Evolutionary conservation across 345 rosid genomes (phyloP).

Genomic region (Kandelia obovata): DNA sequence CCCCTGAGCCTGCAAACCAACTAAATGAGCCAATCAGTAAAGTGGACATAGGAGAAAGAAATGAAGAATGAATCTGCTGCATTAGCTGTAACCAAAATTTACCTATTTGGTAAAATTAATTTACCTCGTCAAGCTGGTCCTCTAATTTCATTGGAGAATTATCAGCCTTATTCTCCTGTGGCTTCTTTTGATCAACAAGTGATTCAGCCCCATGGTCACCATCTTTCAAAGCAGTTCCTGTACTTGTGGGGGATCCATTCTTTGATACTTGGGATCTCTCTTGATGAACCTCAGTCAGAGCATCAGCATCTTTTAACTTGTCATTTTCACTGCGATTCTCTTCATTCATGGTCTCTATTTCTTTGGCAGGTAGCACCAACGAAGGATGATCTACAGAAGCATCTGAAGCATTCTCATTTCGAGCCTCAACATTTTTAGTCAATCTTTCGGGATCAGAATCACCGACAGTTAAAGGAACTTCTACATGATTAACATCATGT

Average conservation of each 20-base stretch:
- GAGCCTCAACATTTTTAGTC: constrained; percentile 38
- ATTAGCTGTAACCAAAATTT: constrained; percentile 8
- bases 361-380: constrained; percentile 44
- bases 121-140: constrained; percentile 95
- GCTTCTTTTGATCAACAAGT: constrained; percentile 41
- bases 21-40: constrained; percentile 22
- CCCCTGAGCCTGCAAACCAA: constrained; percentile 82
- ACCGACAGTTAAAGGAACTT: constrained; percentile 33
- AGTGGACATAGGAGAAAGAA: neutral
- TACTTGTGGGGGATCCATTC: constrained; percentile 31
- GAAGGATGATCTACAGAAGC: constrained; percentile 32
- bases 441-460: constrained; percentile 28
- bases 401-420: constrained; percentile 45
- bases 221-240: constrained; percentile 34
- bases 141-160: constrained; percentile 45
- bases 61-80: no score
- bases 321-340: constrained; percentile 33
- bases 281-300: constrained; percentile 38
- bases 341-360: constrained; percentile 39
- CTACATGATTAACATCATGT: constrained; percentile 35
- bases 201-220: constrained; percentile 39
- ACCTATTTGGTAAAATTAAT: constrained; percentile 13
- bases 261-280: constrained; percentile 40
- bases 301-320: constrained; percentile 35
- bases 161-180: constrained; percentile 40